Percentiles rank a stretch among this genome's conserved stretches.
phyloP scores from a whole-genome alignment of 2,329 filamentous ascomycete species.

The Pseudonectria foliicola region DNA sequence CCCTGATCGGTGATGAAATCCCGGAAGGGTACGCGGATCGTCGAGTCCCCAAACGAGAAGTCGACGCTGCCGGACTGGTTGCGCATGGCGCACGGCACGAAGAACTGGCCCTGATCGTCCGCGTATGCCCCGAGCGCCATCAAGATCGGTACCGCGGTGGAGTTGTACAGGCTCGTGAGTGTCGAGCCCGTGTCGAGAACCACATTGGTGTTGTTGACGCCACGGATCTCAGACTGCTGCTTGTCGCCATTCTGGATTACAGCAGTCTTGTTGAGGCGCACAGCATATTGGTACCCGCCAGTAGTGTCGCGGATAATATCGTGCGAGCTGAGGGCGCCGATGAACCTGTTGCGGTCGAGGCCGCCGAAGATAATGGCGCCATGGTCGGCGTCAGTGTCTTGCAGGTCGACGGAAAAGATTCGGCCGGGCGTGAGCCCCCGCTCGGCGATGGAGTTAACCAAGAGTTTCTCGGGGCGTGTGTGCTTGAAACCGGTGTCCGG shows the following conservation, averaged over 20 bases:
- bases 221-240: slow-evolving; percentile 19
- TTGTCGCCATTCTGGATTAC: slow-evolving; percentile 19
- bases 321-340: slow-evolving; percentile 36
- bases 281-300: slow-evolving; percentile 32
- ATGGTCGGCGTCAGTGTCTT: slow-evolving; percentile 33
- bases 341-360: slow-evolving; percentile 44
- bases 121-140: slow-evolving; percentile 33
- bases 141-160: slow-evolving; percentile 36
- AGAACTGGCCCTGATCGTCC: slow-evolving; percentile 37
- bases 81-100: slow-evolving; percentile 35
- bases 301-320: slow-evolving; percentile 33
- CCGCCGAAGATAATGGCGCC: slow-evolving; percentile 49
- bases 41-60: slow-evolving; percentile 39
- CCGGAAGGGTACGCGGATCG: slow-evolving; percentile 35
- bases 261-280: slow-evolving; percentile 25
- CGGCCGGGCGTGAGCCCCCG: slow-evolving; percentile 42
- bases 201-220: slow-evolving; percentile 30
- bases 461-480: slow-evolving; percentile 41
- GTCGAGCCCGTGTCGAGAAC: slow-evolving; percentile 49
- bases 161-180: slow-evolving; percentile 37
- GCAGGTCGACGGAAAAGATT: slow-evolving; percentile 45
- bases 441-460: slow-evolving; percentile 42
- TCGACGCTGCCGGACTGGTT: slow-evolving; percentile 34
- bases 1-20: slow-evolving; percentile 43
- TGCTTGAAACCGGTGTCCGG: slow-evolving; percentile 30